Conservation (phyloP, 805 yeast species). For the Candida loeiensis region DNA sequence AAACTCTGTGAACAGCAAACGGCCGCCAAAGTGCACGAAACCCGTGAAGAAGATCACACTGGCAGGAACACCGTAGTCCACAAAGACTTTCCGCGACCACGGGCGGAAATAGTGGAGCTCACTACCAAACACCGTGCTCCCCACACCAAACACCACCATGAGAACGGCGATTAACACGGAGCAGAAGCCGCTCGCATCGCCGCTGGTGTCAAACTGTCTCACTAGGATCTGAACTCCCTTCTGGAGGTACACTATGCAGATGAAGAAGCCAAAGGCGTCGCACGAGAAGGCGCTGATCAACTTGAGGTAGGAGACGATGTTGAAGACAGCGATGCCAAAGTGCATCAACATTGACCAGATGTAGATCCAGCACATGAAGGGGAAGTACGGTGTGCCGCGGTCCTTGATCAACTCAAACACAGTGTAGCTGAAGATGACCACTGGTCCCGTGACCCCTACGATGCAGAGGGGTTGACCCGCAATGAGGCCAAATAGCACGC, state of each 20-base stretch:
- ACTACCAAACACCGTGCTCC: conserved; percentile 54
- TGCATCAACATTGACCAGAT: conserved; percentile 89
- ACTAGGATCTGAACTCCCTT: conserved; percentile 83
- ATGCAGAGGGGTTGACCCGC: conserved; percentile 91
- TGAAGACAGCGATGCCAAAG: conserved; percentile 63
- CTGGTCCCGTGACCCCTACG: conserved; percentile 97
- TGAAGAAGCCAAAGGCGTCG: conserved; percentile 90
- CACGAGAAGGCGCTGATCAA: conserved; percentile 81
- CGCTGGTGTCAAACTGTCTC: conserved; percentile 55
- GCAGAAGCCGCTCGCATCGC: conserved; percentile 57
- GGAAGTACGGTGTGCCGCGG: conserved; percentile 59
- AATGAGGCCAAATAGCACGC: conserved; percentile 79
- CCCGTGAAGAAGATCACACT: conserved; percentile 89
- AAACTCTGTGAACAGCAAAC: conserved; percentile 53
- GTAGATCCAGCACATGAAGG: conserved; percentile 94
- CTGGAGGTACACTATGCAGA: conserved; percentile 80
- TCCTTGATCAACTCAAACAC: conserved; percentile 69
- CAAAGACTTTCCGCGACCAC: conserved; percentile 60
- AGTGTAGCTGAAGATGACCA: conserved; percentile 87
- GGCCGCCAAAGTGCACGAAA: conserved; percentile 87
- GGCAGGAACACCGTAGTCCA: conserved; percentile 83
- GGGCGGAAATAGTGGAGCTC: conserved; percentile 60
- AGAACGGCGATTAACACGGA: conserved; percentile 69
- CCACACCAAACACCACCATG: conserved; percentile 77
- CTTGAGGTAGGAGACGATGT: conserved; percentile 62